Percentiles rank a stretch among this genome's conserved stretches.
These are phyloP conservation scores for Leishmania arabica DNA, from an alignment of 208 protist genomes.

Conservation along the genomic window DNA sequence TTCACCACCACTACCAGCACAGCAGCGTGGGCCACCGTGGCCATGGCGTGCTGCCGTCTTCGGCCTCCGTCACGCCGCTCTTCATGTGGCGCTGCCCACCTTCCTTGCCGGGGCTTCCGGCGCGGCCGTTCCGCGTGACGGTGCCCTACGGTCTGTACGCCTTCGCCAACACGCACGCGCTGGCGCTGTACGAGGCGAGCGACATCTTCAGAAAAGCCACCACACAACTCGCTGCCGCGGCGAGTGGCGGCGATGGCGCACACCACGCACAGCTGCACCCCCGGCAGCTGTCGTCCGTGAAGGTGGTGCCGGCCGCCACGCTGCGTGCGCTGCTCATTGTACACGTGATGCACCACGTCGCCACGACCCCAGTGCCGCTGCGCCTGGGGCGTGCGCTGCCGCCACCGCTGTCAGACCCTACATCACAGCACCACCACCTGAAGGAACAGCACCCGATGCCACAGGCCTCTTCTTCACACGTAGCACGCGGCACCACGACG, in stretches of 20 bases:
- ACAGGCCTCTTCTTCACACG: background rate
- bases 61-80: slow-evolving; percentile 49
- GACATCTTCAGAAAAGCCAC: slow-evolving; percentile 69
- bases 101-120: slow-evolving; percentile 64
- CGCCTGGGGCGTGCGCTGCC: background rate
- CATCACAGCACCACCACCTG: background rate
- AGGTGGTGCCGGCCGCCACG: slow-evolving; percentile 25
- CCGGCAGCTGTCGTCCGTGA: slow-evolving; percentile 15
- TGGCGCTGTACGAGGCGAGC: slow-evolving; percentile 58
- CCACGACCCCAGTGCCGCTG: slow-evolving; percentile 32
- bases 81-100: slow-evolving; percentile 64
- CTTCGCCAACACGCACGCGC: slow-evolving; percentile 50
- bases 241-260: background rate
- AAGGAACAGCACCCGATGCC: background rate
- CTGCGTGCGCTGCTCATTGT: slow-evolving; percentile 63
- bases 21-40: background rate
- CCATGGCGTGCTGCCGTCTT: background rate
- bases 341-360: slow-evolving; percentile 58
- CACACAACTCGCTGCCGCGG: slow-evolving; percentile 26
- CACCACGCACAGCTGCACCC: background rate
- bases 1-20: slow-evolving; percentile 13
- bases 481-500: background rate
- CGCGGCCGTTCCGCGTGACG: slow-evolving; percentile 49
- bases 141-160: slow-evolving; percentile 64
- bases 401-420: background rate